Conservation (phyloP, 2,329 filamentous ascomycete species). For the Aspergillus tubingensis region DNA sequence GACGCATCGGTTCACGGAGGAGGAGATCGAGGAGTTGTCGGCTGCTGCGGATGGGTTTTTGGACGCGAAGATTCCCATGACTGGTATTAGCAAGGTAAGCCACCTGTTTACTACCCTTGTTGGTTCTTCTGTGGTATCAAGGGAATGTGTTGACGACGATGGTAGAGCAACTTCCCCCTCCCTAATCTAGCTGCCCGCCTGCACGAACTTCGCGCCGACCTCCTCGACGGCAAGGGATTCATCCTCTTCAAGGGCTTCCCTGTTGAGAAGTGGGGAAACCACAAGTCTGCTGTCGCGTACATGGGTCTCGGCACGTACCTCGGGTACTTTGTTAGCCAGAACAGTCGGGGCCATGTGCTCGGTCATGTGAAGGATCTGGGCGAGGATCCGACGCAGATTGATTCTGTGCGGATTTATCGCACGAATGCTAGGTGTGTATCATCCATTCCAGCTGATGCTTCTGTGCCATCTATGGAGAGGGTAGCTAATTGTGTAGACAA, state of each 20-base stretch:
- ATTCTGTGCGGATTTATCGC: slow-evolving; percentile 86
- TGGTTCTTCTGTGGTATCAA: background rate
- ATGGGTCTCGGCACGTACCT: slow-evolving; percentile 85
- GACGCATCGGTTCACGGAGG: slow-evolving; percentile 68
- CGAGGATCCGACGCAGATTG: slow-evolving; percentile 77
- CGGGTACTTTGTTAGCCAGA: slow-evolving; percentile 86
- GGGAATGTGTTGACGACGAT: background rate
- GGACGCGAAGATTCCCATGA: slow-evolving; percentile 64
- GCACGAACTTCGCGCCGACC: slow-evolving; percentile 59
- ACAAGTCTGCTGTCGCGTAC: slow-evolving; percentile 84
- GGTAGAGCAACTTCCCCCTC: slow-evolving; percentile 60
- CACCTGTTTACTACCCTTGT: background rate
- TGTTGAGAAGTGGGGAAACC: slow-evolving; percentile 70
- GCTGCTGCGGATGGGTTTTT: slow-evolving; percentile 70
- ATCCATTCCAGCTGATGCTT: no score
- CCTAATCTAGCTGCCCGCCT: slow-evolving; percentile 59
- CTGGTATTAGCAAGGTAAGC: slow-evolving; percentile 65
- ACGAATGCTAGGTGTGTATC: slow-evolving; percentile 65
- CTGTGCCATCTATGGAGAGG: no score
- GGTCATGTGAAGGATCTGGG: slow-evolving; percentile 89
- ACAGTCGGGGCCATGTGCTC: slow-evolving; percentile 79
- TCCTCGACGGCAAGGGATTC: slow-evolving; percentile 86
- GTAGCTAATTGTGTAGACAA: slow-evolving; percentile 51
- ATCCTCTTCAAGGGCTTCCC: slow-evolving; percentile 87
- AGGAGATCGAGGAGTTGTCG: slow-evolving; percentile 69